phyloP scores from a whole-genome alignment of 2,329 filamentous ascomycete species.

The Colletotrichum eremochloae region DNA sequence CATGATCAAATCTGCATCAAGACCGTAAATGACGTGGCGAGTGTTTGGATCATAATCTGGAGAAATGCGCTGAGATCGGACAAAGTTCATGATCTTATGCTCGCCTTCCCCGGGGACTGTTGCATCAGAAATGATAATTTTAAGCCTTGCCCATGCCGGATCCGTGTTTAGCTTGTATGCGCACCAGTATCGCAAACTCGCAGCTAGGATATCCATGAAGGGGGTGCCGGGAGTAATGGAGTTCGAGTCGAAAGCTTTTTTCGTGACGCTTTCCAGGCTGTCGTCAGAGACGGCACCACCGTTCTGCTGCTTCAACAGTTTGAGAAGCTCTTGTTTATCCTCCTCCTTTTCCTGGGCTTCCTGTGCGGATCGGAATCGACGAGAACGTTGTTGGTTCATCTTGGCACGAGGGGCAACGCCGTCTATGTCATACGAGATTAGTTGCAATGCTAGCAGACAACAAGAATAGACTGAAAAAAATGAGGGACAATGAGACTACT shows the following conservation, averaged over 20 bases:
- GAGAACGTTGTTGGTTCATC: constrained; percentile 99
- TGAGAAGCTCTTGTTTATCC: constrained; percentile 89
- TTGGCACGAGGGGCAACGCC: constrained; percentile 97
- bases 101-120: constrained; percentile 98
- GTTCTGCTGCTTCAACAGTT: constrained; percentile 85
- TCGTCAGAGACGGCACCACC: constrained; percentile 73
- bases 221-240: constrained; percentile 95
- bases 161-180: constrained; percentile 98
- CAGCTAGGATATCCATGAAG: constrained; percentile 96
- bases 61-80: constrained; percentile 91
- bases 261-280: constrained; percentile 72
- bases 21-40: constrained; percentile 95
- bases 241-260: constrained; percentile 93
- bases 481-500: constrained; percentile 48
- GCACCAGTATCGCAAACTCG: constrained; percentile 94
- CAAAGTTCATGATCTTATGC: constrained; percentile 99
- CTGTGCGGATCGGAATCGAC: constrained; percentile 93
- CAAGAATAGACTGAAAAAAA: background rate
- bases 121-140: constrained; percentile 98
- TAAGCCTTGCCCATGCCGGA: constrained; percentile 93
- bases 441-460: constrained; percentile 42
- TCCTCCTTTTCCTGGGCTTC: constrained; percentile 95
- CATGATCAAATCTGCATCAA: constrained; percentile 99
- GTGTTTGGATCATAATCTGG: constrained; percentile 97
- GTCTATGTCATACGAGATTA: constrained; percentile 65